These are phyloP conservation scores for Alnus glutinosa DNA, from an alignment of 306 rosid species.

Conservation along the genomic window DNA sequence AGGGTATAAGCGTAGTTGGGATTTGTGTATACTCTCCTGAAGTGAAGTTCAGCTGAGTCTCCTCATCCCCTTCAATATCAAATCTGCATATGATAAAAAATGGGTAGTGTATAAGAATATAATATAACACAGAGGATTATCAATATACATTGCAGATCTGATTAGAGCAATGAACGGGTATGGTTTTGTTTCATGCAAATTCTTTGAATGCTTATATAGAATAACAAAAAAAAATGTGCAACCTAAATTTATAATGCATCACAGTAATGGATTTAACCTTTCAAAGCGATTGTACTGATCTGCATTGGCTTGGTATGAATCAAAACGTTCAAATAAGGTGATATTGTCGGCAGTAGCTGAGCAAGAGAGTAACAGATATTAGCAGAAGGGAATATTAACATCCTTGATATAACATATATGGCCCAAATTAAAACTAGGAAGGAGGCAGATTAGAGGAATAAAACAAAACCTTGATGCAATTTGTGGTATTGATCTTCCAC, in stretches of 20 bases:
- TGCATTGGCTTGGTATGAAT: conserved; percentile 43
- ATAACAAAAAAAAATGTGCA: conserved; percentile 4
- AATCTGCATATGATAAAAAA: conserved; percentile 51
- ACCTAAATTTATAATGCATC: conserved; percentile 13
- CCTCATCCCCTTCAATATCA: conserved; percentile 72
- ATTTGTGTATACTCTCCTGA: conserved; percentile 49
- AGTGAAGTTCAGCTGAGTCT: conserved; percentile 44
- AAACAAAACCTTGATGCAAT: conserved; percentile 68
- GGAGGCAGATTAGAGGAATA: conserved; percentile 19
- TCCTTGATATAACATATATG: conserved; percentile 2
- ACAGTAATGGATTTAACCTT: conserved; percentile 45
- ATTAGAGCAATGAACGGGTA: neutral
- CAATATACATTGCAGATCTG: neutral
- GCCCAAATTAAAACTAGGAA: conserved; percentile 6
- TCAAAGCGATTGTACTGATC: conserved; percentile 51
- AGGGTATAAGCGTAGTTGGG: conserved; percentile 38
- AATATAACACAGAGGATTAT: conserved; percentile 9
- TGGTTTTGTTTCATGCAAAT: neutral
- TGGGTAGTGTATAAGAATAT: neutral
- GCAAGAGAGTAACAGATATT: conserved; percentile 20
- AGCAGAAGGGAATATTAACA: conserved; percentile 16
- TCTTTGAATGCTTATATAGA: neutral
- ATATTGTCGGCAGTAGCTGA: conserved; percentile 73
- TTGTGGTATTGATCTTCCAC: conserved; percentile 45
- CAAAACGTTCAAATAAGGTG: conserved; percentile 55